These are phyloP conservation scores for Limnanthes douglasii DNA, from an alignment of 345 rosid genomes.

Conservation along the genomic window DNA sequence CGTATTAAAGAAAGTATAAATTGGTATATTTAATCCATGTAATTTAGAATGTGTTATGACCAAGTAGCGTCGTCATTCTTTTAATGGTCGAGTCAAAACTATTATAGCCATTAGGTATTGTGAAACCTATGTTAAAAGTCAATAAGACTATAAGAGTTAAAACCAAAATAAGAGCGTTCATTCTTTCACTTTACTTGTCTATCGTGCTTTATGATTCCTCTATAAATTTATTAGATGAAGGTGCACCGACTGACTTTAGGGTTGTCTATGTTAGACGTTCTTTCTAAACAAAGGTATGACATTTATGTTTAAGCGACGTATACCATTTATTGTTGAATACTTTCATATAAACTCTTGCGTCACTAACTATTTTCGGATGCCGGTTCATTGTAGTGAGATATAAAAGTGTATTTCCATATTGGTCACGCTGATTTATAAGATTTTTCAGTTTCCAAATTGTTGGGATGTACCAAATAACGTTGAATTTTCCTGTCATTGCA, in stretches of 20 bases:
- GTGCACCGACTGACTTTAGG: neutral
- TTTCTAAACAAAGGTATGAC: neutral
- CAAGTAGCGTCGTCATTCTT: neutral
- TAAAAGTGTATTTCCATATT: constrained; percentile 6
- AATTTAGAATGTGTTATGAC: too few species aligned
- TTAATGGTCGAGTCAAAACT: neutral
- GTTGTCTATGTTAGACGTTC: constrained; percentile 6
- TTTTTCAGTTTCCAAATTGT: neutral
- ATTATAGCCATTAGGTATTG: neutral
- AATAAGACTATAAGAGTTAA: constrained; percentile 3
- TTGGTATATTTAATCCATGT: too few species aligned
- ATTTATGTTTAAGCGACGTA: constrained; percentile 3
- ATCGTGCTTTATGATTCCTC: neutral
- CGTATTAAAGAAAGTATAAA: too few species aligned
- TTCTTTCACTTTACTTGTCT: constrained; percentile 2
- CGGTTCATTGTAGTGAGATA: constrained; percentile 6
- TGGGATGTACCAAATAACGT: constrained; percentile 2
- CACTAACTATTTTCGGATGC: constrained; percentile 4
- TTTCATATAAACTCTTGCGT: constrained; percentile 1
- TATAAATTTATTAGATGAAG: neutral
- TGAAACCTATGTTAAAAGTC: constrained; percentile 6
- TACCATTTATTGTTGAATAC: neutral
- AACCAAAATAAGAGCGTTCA: constrained; percentile 5
- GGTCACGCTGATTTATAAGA: constrained; percentile 1
- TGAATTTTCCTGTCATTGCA: constrained; percentile 1